Evolutionary conservation across 768 basidiomycete genomes (phyloP).

Genomic region (Psilocybe cubensis): DNA sequence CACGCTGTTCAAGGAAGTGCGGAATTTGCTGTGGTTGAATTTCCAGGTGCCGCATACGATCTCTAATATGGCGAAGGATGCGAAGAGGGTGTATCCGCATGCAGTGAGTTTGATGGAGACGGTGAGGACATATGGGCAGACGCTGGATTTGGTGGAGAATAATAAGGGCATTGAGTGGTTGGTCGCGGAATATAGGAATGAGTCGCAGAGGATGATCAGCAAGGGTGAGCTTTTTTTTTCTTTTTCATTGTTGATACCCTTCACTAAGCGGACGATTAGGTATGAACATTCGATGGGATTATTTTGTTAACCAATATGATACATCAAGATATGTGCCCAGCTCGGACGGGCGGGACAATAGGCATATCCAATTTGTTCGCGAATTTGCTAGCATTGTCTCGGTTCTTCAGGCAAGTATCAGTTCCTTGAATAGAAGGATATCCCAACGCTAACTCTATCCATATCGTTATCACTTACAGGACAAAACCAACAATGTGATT

Average conservation of each 20-base stretch:
- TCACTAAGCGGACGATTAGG: slow-evolving; percentile 48
- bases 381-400: slow-evolving; percentile 95
- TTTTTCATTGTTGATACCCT: neutral
- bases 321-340: slow-evolving; percentile 72
- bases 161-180: slow-evolving; percentile 94
- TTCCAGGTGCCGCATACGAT: slow-evolving; percentile 95
- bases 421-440: neutral
- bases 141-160: slow-evolving; percentile 85
- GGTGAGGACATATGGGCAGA: slow-evolving; percentile 97
- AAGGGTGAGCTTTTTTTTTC: slow-evolving; percentile 63
- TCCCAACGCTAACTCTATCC: neutral
- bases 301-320: slow-evolving; percentile 95
- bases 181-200: slow-evolving; percentile 92
- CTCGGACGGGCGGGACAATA: slow-evolving; percentile 79
- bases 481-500: slow-evolving; percentile 94
- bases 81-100: slow-evolving; percentile 97
- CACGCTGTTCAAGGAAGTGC: slow-evolving; percentile 97
- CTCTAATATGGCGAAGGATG: slow-evolving; percentile 97
- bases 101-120: slow-evolving; percentile 99
- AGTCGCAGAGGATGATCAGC: slow-evolving; percentile 90
- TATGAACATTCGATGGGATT: slow-evolving; percentile 96
- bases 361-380: slow-evolving; percentile 92
- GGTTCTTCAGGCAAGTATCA: slow-evolving; percentile 69
- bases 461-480: slow-evolving; percentile 42
- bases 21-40: slow-evolving; percentile 93